phyloP scores from a whole-genome alignment of 2,329 filamentous ascomycete genomes.

The Rhinocladiella mackenziei region DNA sequence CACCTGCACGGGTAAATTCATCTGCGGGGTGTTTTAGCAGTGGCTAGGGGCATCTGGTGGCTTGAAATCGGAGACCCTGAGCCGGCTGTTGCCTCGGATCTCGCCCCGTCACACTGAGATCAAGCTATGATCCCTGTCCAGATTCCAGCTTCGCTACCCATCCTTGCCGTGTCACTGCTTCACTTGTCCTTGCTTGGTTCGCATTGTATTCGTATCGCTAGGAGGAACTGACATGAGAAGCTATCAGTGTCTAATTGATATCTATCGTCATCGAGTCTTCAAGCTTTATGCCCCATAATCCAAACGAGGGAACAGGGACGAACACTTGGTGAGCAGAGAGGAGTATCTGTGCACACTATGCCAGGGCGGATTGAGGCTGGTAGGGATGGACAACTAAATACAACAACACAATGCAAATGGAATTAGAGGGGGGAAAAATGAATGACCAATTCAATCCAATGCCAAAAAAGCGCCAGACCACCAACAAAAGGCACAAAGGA shows the following conservation, averaged over 20 bases:
- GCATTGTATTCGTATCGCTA: background rate
- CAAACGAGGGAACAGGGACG: too few species aligned
- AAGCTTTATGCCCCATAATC: too few species aligned
- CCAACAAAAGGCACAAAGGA: constrained; percentile 12
- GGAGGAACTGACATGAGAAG: too few species aligned
- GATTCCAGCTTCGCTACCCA: too few species aligned
- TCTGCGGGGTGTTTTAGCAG: too few species aligned
- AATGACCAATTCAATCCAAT: constrained; percentile 13
- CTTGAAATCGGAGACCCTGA: too few species aligned
- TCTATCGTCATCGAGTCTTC: too few species aligned
- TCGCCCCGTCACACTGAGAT: background rate
- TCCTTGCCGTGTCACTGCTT: too few species aligned
- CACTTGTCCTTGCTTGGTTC: background rate
- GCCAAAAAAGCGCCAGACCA: constrained; percentile 9
- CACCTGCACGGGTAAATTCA: too few species aligned
- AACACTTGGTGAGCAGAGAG: constrained; percentile 14
- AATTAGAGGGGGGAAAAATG: constrained; percentile 10
- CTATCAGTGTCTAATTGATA: too few species aligned
- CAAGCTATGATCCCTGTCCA: constrained; percentile 14
- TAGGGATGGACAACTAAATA: constrained; percentile 13
- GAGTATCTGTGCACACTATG: constrained; percentile 30
- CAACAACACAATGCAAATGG: constrained; percentile 8
- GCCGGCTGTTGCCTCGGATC: too few species aligned
- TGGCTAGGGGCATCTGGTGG: too few species aligned
- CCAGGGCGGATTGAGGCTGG: constrained; percentile 4